These are phyloP conservation scores for Nakazawaea populi DNA, from an alignment of 805 yeast genomes.

Conservation along the genomic window DNA sequence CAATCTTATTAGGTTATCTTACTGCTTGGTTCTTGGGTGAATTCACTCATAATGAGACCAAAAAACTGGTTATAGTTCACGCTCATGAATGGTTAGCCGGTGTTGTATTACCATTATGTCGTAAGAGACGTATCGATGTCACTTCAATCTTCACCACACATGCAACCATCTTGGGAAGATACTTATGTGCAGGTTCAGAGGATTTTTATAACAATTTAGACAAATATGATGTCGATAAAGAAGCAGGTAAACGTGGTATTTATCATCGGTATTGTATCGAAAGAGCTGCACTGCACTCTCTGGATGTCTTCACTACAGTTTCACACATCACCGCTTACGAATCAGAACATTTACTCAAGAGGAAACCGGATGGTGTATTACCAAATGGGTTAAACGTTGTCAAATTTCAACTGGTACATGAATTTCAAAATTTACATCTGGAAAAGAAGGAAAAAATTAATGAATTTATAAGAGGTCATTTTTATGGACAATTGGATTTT, in stretches of 20 bases:
- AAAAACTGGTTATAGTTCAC: slow-evolving; percentile 87
- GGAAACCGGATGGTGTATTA: slow-evolving; percentile 96
- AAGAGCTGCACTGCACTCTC: slow-evolving; percentile 91
- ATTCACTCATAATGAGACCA: slow-evolving; percentile 74
- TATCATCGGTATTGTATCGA: slow-evolving; percentile 96
- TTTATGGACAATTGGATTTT: slow-evolving; percentile 94
- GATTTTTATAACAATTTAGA: slow-evolving; percentile 92
- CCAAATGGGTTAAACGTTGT: slow-evolving; percentile 96
- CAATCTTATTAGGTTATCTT: slow-evolving; percentile 84
- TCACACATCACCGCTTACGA: slow-evolving; percentile 97
- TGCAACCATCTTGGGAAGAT: slow-evolving; percentile 92
- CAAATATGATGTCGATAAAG: slow-evolving; percentile 90
- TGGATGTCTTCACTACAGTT: slow-evolving; percentile 96
- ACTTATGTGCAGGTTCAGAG: slow-evolving; percentile 92
- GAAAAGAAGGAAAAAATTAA: slow-evolving; percentile 84
- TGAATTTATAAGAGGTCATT: slow-evolving; percentile 94
- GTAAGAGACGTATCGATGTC: slow-evolving; percentile 87
- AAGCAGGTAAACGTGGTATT: slow-evolving; percentile 96
- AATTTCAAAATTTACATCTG: slow-evolving; percentile 95
- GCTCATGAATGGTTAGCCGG: slow-evolving; percentile 99
- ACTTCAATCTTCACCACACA: slow-evolving; percentile 97
- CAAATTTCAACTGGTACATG: slow-evolving; percentile 96
- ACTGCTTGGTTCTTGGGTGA: slow-evolving; percentile 98
- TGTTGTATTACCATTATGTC: slow-evolving; percentile 86
- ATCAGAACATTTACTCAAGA: slow-evolving; percentile 83